Conservation (phyloP, 257 asterid genomes). For the Eucommia ulmoides region DNA sequence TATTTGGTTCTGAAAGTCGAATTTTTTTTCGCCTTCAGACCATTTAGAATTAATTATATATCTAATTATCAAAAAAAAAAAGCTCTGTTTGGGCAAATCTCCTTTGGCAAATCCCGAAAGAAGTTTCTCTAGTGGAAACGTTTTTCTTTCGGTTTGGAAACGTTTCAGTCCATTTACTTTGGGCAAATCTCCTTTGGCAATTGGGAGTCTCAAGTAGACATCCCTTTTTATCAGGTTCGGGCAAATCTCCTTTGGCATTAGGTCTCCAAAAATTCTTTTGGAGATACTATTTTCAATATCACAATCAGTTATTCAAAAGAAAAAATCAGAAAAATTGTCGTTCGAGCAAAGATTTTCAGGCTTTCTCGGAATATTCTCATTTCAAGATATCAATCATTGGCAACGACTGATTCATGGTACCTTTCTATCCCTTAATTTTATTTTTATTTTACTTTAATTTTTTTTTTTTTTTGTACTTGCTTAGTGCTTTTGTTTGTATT, state of each 20-base stretch:
- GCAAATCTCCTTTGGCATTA: slow-evolving; percentile 57
- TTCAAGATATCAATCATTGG: not conserved
- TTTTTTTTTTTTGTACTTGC: not conserved
- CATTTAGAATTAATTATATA: slow-evolving; percentile 12
- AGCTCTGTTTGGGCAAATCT: slow-evolving; percentile 43
- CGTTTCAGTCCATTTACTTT: slow-evolving; percentile 8
- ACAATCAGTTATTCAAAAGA: slow-evolving; percentile 13
- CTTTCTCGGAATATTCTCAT: not conserved
- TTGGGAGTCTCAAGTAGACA: slow-evolving; percentile 32
- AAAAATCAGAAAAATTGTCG: slow-evolving; percentile 2
- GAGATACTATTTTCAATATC: slow-evolving; percentile 40
- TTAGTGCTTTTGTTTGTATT: not conserved
- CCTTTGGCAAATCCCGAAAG: slow-evolving; percentile 40
- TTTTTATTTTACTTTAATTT: not conserved
- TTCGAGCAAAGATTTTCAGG: not conserved
- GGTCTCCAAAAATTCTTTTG: slow-evolving; percentile 43
- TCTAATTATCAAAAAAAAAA: slow-evolving; percentile 4
- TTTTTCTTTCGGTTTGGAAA: slow-evolving; percentile 6
- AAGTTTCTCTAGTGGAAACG: slow-evolving; percentile 16
- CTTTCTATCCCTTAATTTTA: not conserved
- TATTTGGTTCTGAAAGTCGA: slow-evolving; percentile 18
- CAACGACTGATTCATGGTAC: not conserved
- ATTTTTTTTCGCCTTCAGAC: slow-evolving; percentile 16
- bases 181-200: slow-evolving; percentile 14
- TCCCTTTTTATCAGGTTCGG: slow-evolving; percentile 9